Conservation (phyloP, 75 land plant genomes). For the Pinus tabuliformis region DNA sequence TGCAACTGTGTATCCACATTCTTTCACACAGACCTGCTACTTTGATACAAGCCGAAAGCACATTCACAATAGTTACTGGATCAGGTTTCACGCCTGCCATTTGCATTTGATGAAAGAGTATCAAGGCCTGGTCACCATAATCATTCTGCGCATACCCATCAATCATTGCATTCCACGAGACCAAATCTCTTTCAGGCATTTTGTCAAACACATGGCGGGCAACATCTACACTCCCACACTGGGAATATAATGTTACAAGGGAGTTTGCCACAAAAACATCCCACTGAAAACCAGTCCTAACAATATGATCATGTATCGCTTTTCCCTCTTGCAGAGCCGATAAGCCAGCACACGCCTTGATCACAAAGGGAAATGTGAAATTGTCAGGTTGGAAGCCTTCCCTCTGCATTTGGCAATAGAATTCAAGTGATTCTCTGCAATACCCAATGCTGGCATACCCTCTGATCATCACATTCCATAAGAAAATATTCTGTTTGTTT, state of each 20-base stretch:
- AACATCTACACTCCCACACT: conserved; percentile 52
- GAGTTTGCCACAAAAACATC: conserved; percentile 37
- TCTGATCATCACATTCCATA: conserved; percentile 33
- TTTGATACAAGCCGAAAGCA: conserved; percentile 55
- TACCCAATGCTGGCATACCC: conserved; percentile 16
- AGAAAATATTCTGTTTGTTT: conserved; percentile 19
- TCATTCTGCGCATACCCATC: conserved; percentile 49
- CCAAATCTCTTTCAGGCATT: conserved; percentile 31
- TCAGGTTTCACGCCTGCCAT: conserved; percentile 19
- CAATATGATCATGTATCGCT: conserved; percentile 34
- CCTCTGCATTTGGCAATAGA: conserved; percentile 13
- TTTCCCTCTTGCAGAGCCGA: conserved; percentile 16
- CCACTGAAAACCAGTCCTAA: conserved; percentile 20
- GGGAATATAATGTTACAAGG: conserved; percentile 67
- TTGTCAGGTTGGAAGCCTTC: conserved; percentile 11
- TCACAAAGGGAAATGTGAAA: conserved; percentile 18
- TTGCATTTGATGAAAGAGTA: conserved; percentile 45
- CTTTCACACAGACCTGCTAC: conserved; percentile 32
- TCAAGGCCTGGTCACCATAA: conserved; percentile 30
- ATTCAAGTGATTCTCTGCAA: conserved; percentile 9
- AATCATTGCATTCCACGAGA: conserved; percentile 71
- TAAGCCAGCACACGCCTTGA: conserved; percentile 1
- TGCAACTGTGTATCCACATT: conserved; percentile 42
- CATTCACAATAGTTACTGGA: conserved; percentile 46
- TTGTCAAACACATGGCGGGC: conserved; percentile 36